Conservation (phyloP, 768 basidiomycete genomes). For the Macrolepiota fuliginosa region DNA sequence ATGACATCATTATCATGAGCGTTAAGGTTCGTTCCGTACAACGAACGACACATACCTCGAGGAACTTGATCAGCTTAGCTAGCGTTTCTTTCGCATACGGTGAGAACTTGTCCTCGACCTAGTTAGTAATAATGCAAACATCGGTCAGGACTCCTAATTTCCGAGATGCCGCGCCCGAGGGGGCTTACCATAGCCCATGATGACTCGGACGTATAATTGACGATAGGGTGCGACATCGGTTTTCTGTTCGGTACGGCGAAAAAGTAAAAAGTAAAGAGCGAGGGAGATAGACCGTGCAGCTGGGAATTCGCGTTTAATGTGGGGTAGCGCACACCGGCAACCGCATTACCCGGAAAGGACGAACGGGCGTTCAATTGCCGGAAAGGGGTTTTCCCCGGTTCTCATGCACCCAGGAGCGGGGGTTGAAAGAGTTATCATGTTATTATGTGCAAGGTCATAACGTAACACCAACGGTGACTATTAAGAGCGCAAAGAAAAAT, state of each 20-base stretch:
- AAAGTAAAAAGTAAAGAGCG: background rate
- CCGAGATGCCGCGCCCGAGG: too few relatives aligned
- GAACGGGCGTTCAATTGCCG: background rate
- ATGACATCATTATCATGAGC: background rate
- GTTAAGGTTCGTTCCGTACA: background rate
- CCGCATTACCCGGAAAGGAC: background rate
- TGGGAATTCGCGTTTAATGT: constrained; percentile 3
- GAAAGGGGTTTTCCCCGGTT: background rate
- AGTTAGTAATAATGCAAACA: background rate
- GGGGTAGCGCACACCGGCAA: background rate
- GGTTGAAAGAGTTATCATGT: background rate
- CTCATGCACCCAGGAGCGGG: background rate
- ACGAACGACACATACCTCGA: constrained; percentile 54
- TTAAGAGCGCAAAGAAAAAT: background rate
- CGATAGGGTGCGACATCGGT: constrained; percentile 68
- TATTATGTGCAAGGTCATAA: background rate
- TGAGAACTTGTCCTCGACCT: constrained; percentile 94
- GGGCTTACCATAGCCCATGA: constrained; percentile 79
- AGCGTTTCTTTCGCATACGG: constrained; percentile 85
- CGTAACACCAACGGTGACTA: background rate
- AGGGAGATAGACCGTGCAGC: background rate
- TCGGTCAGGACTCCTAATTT: background rate
- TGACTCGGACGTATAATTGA: constrained; percentile 75
- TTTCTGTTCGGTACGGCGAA: constrained; percentile 3
- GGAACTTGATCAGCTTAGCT: constrained; percentile 78